Conservation (phyloP, 2,329 filamentous ascomycete species). For the Ciborinia camelliae region DNA sequence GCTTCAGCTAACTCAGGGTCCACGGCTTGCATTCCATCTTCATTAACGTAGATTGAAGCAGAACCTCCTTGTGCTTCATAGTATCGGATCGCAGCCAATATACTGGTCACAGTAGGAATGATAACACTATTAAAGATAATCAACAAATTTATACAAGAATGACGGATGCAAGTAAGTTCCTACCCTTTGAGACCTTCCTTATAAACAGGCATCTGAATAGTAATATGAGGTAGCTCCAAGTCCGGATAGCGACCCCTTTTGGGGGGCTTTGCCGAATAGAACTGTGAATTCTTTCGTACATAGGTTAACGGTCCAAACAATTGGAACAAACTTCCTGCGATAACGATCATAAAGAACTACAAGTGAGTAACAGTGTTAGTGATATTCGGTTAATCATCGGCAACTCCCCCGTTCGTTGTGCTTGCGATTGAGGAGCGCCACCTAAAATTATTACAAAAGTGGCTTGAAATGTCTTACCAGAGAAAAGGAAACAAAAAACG, state of each 20-base stretch:
- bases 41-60: slow-evolving; percentile 65
- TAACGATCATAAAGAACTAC: slow-evolving; percentile 24
- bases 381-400: background rate
- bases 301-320: slow-evolving; percentile 27
- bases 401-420: background rate
- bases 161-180: background rate
- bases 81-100: slow-evolving; percentile 55
- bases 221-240: slow-evolving; percentile 41
- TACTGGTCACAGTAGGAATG: slow-evolving; percentile 53
- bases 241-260: slow-evolving; percentile 29
- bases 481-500: slow-evolving; percentile 36
- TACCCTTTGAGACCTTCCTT: slow-evolving; percentile 43
- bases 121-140: slow-evolving; percentile 42
- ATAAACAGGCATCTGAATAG: slow-evolving; percentile 49
- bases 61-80: slow-evolving; percentile 60
- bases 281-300: slow-evolving; percentile 25
- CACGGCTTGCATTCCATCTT: slow-evolving; percentile 62
- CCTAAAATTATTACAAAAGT: background rate
- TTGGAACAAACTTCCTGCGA: slow-evolving; percentile 26
- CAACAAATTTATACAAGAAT: background rate
- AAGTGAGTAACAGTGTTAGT: slow-evolving; percentile 33
- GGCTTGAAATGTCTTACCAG: slow-evolving; percentile 21
- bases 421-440: background rate
- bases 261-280: slow-evolving; percentile 39
- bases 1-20: slow-evolving; percentile 33